Evolutionary conservation across 306 rosid genomes (phyloP).

Genomic region (Vigna trinervia): DNA sequence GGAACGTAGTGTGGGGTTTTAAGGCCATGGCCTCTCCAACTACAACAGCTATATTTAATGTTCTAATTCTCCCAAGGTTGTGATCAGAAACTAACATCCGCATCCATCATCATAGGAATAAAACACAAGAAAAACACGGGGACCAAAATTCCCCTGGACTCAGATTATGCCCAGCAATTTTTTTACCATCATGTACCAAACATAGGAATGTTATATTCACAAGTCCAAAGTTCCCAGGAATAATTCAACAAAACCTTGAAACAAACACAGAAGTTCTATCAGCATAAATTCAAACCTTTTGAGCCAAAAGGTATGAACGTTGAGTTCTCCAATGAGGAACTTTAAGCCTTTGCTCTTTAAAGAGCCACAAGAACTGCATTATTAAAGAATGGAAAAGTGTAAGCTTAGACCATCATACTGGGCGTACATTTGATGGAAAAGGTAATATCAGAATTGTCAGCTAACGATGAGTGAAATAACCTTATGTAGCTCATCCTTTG

Average conservation of each 20-base stretch:
- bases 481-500: conserved; percentile 91
- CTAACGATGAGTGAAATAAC: conserved; percentile 43
- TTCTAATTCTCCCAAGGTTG: too few species aligned
- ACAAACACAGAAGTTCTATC: conserved; percentile 18
- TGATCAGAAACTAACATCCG: too few species aligned
- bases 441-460: conserved; percentile 22
- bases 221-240: conserved; percentile 1
- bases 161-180: neutral
- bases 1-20: neutral
- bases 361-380: conserved; percentile 90
- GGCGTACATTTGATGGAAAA: neutral
- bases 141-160: neutral
- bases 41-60: too few species aligned
- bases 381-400: conserved; percentile 1
- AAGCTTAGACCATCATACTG: conserved; percentile 34
- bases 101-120: neutral
- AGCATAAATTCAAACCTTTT: conserved; percentile 65
- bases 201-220: neutral
- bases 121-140: neutral
- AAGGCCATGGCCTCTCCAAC: too few species aligned
- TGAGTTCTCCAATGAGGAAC: conserved; percentile 92
- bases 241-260: conserved; percentile 8
- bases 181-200: neutral
- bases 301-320: conserved; percentile 75
- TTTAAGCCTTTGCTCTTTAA: conserved; percentile 88